These are phyloP conservation scores for Coemansia javaensis DNA, from an alignment of 192 early-diverging fungal genomes.

Conservation along the genomic window DNA sequence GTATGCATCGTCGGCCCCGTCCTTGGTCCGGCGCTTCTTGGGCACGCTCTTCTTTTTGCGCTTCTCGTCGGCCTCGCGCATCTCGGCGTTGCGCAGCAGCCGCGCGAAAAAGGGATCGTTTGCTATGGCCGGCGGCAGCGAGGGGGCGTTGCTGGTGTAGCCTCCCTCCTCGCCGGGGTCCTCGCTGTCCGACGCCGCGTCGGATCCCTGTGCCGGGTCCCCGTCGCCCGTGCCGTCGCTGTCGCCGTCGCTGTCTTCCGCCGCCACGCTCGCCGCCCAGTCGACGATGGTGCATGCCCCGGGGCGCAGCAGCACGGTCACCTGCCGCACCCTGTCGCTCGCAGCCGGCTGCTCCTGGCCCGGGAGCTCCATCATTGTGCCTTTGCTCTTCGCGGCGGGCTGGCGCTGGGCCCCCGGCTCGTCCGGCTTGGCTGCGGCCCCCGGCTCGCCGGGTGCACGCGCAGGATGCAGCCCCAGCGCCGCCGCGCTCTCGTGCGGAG, in stretches of 20 bases:
- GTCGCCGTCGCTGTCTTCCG: slow-evolving; percentile 12
- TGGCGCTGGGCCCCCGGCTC: too few relatives aligned
- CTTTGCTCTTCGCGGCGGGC: too few relatives aligned
- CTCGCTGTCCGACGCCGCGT: slow-evolving; percentile 25
- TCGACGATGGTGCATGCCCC: slow-evolving; percentile 46
- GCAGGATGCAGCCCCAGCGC: too few relatives aligned
- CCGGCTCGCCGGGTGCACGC: too few relatives aligned
- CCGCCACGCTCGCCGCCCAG: slow-evolving; percentile 21
- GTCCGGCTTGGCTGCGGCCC: too few relatives aligned
- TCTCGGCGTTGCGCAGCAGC: slow-evolving; percentile 38
- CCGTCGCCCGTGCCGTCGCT: not conserved
- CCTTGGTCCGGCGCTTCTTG: slow-evolving; percentile 20
- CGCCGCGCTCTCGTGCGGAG: too few relatives aligned
- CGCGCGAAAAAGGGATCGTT: slow-evolving; percentile 50
- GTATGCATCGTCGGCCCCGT: slow-evolving; percentile 38
- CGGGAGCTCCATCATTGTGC: slow-evolving; percentile 30
- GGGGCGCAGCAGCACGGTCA: slow-evolving; percentile 26
- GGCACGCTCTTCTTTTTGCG: slow-evolving; percentile 4
- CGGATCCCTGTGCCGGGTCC: not conserved
- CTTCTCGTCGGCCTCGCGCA: slow-evolving; percentile 28
- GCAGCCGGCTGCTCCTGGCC: slow-evolving; percentile 12
- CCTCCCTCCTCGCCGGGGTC: slow-evolving; percentile 22
- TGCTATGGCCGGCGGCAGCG: slow-evolving; percentile 48
- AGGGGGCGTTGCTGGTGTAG: slow-evolving; percentile 33
- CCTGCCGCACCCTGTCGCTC: slow-evolving; percentile 29